Evolutionary conservation across 2,329 filamentous ascomycete species (phyloP).

Genomic region (Fusarium sp.): DNA sequence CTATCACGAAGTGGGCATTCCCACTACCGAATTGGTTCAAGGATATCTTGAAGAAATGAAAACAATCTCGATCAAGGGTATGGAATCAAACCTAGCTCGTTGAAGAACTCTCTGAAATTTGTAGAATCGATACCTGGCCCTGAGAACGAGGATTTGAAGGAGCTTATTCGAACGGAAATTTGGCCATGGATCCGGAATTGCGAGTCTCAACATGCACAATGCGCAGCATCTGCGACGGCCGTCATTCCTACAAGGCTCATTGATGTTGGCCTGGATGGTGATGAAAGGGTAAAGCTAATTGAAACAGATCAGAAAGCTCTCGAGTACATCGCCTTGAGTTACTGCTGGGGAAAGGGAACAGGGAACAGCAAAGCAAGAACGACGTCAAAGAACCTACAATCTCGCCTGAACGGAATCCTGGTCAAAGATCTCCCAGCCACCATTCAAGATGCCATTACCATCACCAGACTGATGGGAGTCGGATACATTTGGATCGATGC

Average conservation of each 20-base stretch:
- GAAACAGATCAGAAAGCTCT: neutral
- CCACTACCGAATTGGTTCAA: neutral
- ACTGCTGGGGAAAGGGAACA: neutral
- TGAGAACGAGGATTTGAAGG: neutral
- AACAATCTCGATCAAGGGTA: neutral
- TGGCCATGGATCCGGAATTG: neutral
- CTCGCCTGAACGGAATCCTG: neutral
- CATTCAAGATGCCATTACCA: neutral
- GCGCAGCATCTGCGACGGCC: neutral
- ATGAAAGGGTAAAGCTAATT: neutral
- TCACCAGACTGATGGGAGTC: neutral
- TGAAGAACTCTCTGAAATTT: neutral
- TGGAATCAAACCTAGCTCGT: neutral
- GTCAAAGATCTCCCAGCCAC: neutral
- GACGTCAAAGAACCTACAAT: neutral
- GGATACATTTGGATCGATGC: conserved; percentile 5
- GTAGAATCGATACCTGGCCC: neutral
- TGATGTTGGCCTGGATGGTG: neutral
- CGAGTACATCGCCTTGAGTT: neutral
- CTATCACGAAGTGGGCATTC: neutral
- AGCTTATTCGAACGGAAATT: neutral
- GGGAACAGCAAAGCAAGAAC: conserved; percentile 1
- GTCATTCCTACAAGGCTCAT: neutral
- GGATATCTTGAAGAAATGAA: neutral
- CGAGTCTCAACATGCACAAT: neutral